These are phyloP conservation scores for Colletotrichum sp. DNA, from an alignment of 2,329 filamentous ascomycete genomes.

Conservation along the genomic window DNA sequence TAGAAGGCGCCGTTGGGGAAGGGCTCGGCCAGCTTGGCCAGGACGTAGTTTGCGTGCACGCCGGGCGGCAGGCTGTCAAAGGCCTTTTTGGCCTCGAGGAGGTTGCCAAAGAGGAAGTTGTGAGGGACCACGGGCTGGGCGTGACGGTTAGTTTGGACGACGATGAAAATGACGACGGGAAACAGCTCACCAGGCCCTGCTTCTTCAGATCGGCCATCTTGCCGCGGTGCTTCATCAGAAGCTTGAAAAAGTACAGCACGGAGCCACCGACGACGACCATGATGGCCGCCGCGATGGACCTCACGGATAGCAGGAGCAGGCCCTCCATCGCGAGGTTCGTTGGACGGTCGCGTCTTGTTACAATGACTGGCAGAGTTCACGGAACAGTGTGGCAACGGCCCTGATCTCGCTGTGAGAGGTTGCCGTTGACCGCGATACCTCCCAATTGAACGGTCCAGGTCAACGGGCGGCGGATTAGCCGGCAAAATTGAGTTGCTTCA, in stretches of 20 bases:
- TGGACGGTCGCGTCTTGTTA: neutral
- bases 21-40: neutral
- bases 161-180: neutral
- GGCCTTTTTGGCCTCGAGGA: constrained; percentile 32
- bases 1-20: constrained; percentile 33
- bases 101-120: constrained; percentile 31
- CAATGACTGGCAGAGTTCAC: neutral
- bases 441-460: neutral
- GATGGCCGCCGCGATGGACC: neutral
- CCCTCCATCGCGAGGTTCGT: neutral
- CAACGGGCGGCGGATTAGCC: neutral
- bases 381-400: neutral
- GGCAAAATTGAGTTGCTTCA: neutral
- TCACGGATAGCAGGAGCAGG: neutral
- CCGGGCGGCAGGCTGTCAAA: constrained; percentile 16
- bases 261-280: neutral
- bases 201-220: constrained; percentile 9
- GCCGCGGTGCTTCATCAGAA: neutral
- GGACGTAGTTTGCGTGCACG: constrained; percentile 2
- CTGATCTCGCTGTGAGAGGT: neutral
- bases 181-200: neutral
- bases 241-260: neutral
- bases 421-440: neutral
- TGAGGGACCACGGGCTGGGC: constrained; percentile 32
- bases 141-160: neutral